Evolutionary conservation across 345 rosid species (phyloP).

Genomic region (Salix udensis): DNA sequence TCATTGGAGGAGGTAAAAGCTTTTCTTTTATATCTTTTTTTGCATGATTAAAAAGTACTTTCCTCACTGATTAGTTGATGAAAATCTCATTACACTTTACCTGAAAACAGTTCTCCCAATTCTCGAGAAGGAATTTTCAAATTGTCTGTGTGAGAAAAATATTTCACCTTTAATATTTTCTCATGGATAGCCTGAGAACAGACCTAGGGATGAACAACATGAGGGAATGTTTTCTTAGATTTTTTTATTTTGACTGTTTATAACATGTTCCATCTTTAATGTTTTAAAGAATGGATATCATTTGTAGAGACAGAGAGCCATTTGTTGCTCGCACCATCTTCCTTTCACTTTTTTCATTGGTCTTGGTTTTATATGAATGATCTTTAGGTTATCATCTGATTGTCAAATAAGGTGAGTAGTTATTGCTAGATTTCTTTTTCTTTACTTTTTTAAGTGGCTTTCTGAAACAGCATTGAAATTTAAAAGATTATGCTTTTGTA

Average conservation of each 20-base stretch:
- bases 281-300: not conserved
- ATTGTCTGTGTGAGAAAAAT: not conserved
- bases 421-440: not conserved
- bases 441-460: not conserved
- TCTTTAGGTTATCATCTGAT: not conserved
- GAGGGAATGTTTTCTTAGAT: not conserved
- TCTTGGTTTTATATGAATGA: not conserved
- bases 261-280: no score
- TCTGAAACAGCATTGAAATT: not conserved
- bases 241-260: not conserved
- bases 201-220: not conserved
- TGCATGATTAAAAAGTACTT: not conserved
- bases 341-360: not conserved
- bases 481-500: not conserved
- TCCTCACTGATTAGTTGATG: not conserved
- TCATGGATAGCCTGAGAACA: not conserved
- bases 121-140: no score
- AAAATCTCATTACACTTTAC: no score
- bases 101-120: no score
- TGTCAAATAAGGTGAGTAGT: not conserved
- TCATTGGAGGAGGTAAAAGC: constrained; percentile 86
- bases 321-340: not conserved
- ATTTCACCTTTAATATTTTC: not conserved
- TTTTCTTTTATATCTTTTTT: not conserved
- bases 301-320: not conserved